Percentiles rank a stretch among this genome's conserved stretches.
These are phyloP conservation scores for Phlyctochytrium planicorne DNA, from an alignment of 192 early-diverging fungal species.

Conservation along the genomic window DNA sequence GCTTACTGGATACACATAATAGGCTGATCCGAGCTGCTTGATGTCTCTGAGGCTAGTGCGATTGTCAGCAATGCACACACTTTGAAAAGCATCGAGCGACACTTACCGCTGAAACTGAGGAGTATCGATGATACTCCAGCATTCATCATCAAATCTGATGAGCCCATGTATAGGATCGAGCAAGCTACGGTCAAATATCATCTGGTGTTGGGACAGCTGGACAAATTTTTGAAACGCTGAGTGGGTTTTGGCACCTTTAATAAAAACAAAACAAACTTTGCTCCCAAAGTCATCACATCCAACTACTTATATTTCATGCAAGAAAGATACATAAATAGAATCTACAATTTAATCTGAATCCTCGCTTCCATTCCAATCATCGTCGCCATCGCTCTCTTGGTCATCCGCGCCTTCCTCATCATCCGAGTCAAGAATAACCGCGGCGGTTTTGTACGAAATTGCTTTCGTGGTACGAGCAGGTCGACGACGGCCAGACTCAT, in stretches of 20 bases:
- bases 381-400: not conserved
- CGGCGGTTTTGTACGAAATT: not conserved
- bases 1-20: slow-evolving; percentile 80
- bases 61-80: not conserved
- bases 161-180: slow-evolving; percentile 70
- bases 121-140: slow-evolving; percentile 81
- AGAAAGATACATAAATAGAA: no score
- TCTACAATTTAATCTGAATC: not conserved
- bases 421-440: not conserved
- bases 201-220: no score
- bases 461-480: not conserved
- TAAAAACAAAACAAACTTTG: no score
- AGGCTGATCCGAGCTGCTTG: slow-evolving; percentile 84
- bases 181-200: not conserved
- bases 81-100: not conserved
- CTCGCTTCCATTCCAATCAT: not conserved
- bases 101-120: slow-evolving; percentile 85
- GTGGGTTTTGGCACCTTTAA: no score
- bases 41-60: slow-evolving; percentile 68
- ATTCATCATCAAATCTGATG: slow-evolving; percentile 68
- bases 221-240: no score
- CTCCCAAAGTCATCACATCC: no score
- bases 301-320: no score
- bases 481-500: no score
- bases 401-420: not conserved